These are phyloP conservation scores for Wickerhamiella sergipiensis DNA, from an alignment of 805 yeast genomes.

Conservation along the genomic window DNA sequence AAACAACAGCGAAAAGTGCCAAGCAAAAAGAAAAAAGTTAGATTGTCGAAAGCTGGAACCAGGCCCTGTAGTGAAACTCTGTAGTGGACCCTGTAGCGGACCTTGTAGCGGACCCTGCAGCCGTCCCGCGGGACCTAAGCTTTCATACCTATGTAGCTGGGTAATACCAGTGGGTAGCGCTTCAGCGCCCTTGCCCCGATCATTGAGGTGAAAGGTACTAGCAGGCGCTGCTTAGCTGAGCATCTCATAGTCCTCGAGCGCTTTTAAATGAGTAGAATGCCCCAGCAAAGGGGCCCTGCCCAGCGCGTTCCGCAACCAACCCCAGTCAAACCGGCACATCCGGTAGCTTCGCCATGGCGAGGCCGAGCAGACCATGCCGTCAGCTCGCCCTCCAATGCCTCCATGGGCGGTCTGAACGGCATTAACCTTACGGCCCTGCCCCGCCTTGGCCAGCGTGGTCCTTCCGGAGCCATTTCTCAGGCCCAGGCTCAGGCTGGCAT, in stretches of 20 bases:
- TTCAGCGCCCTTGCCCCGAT: background rate
- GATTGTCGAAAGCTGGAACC: no score
- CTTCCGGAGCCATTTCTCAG: background rate
- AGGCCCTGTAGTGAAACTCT: no score
- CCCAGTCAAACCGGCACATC: conserved; percentile 1
- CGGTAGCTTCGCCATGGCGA: conserved; percentile 1
- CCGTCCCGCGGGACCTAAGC: no score
- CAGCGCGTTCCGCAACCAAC: background rate
- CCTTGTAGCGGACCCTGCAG: no score
- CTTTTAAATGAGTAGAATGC: background rate
- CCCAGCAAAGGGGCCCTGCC: conserved; percentile 2
- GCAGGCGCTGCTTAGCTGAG: background rate
- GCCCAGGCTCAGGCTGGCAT: background rate
- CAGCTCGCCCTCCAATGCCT: background rate
- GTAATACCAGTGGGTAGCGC: no score
- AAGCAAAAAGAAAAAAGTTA: no score
- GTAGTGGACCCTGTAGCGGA: no score
- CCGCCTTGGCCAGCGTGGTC: background rate
- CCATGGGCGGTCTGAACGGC: conserved; percentile 1
- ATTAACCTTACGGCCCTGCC: background rate
- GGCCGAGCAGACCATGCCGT: conserved; percentile 1
- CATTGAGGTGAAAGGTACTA: no score
- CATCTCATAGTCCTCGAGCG: background rate
- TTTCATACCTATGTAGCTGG: no score
- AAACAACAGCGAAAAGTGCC: no score